These are phyloP conservation scores for Plantago rigida DNA, from an alignment of 305 asterid species.

Conservation along the genomic window DNA sequence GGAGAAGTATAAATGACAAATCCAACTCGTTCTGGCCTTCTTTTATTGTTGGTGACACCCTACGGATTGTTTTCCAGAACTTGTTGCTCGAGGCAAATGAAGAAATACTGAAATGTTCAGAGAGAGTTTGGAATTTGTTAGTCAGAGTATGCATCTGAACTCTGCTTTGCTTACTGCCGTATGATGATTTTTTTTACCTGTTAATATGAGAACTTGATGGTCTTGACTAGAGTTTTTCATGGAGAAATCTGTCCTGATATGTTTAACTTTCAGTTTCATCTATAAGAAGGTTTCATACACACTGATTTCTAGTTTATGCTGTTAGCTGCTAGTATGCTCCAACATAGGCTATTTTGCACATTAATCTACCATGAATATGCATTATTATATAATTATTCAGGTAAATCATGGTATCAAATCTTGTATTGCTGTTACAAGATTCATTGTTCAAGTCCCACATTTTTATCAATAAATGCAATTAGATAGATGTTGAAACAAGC, in stretches of 20 bases:
- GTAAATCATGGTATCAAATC: neutral
- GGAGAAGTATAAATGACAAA: conserved; percentile 54
- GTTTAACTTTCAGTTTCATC: neutral
- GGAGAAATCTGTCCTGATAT: neutral
- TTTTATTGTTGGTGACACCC: conserved; percentile 83
- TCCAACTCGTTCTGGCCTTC: conserved; percentile 90
- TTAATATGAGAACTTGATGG: neutral
- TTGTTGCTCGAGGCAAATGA: conserved; percentile 90
- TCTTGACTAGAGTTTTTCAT: neutral
- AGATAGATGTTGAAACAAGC: neutral
- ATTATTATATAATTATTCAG: too few relatives aligned
- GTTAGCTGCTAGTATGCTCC: neutral
- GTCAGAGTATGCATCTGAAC: conserved; percentile 49
- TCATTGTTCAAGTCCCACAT: neutral
- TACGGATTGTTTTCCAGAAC: conserved; percentile 94
- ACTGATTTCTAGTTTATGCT: neutral
- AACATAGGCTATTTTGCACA: neutral
- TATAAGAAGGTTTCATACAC: neutral
- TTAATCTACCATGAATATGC: neutral
- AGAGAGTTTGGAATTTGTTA: conserved; percentile 90
- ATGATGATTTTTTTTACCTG: neutral
- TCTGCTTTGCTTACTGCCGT: neutral
- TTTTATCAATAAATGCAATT: neutral
- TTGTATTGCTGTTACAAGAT: neutral
- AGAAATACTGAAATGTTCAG: conserved; percentile 74